Evolutionary conservation across 805 yeast genomes (phyloP).

Genomic region (Yarrowia sp.): DNA sequence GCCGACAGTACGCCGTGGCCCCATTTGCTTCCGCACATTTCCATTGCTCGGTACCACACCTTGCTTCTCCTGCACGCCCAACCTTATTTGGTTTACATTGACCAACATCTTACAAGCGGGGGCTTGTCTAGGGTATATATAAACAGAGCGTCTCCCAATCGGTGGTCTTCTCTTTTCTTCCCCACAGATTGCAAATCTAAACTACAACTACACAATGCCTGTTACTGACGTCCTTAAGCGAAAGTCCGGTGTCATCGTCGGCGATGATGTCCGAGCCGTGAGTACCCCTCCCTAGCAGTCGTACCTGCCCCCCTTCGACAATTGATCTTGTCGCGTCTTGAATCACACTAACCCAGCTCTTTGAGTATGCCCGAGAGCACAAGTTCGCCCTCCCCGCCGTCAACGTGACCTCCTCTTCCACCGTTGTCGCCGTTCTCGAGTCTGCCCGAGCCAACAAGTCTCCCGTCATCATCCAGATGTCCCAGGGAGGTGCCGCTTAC

Average conservation of each 20-base stretch:
- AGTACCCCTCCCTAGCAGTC: conserved; percentile 29
- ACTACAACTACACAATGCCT: conserved; percentile 32
- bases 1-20: neutral
- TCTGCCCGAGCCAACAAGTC: conserved; percentile 93
- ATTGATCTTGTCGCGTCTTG: neutral
- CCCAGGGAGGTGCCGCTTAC: conserved; percentile 99
- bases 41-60: conserved; percentile 25
- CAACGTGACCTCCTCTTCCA: conserved; percentile 96
- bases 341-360: conserved; percentile 40
- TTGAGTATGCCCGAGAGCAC: conserved; percentile 88
- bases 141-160: conserved; percentile 20
- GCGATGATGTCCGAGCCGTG: conserved; percentile 79
- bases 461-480: conserved; percentile 94
- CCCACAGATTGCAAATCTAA: conserved; percentile 22
- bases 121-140: conserved; percentile 22
- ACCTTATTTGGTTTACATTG: conserved; percentile 22
- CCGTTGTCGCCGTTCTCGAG: conserved; percentile 94
- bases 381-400: conserved; percentile 98
- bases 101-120: conserved; percentile 25
- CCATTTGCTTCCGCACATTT: conserved; percentile 19
- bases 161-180: conserved; percentile 3
- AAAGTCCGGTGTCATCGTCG: conserved; percentile 97
- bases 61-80: conserved; percentile 22
- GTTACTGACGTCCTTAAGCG: conserved; percentile 66
- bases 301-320: neutral